A percentile compares a stretch with the other conserved stretches of the same genome.
These are phyloP conservation scores for Beauveria brongniartii DNA, from an alignment of 2,329 filamentous ascomycete species.

Conservation along the genomic window DNA sequence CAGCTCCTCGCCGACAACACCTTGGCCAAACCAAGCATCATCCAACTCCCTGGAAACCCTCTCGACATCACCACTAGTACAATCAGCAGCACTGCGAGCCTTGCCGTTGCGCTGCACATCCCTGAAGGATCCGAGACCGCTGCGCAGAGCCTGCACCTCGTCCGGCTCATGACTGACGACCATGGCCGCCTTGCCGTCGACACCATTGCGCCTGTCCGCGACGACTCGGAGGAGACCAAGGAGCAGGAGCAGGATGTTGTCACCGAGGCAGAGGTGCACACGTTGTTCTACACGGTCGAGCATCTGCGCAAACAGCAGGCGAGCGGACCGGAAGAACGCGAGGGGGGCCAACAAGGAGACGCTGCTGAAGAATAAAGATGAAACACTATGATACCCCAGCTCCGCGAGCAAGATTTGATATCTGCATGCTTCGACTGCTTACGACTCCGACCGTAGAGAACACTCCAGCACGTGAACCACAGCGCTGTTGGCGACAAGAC, in stretches of 20 bases:
- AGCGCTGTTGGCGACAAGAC: background rate
- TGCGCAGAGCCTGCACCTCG: slow-evolving; percentile 23
- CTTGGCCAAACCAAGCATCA: slow-evolving; percentile 37
- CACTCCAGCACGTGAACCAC: background rate
- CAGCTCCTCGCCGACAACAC: slow-evolving; percentile 38
- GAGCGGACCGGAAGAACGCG: slow-evolving; percentile 17
- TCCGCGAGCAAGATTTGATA: too few relatives aligned
- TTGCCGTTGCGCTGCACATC: slow-evolving; percentile 35
- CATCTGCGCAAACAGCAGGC: slow-evolving; percentile 37
- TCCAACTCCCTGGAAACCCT: slow-evolving; percentile 56
- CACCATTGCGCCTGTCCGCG: slow-evolving; percentile 19
- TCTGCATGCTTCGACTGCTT: too few relatives aligned
- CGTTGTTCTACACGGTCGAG: slow-evolving; percentile 38
- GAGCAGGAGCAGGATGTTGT: slow-evolving; percentile 28
- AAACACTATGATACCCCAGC: background rate
- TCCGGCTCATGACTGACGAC: slow-evolving; percentile 24
- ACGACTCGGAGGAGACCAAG: slow-evolving; percentile 18
- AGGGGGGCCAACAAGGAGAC: slow-evolving; percentile 10
- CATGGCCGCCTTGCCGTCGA: slow-evolving; percentile 23
- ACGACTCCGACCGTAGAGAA: background rate
- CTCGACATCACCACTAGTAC: slow-evolving; percentile 41
- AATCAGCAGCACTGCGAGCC: slow-evolving; percentile 17
- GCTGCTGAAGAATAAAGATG: slow-evolving; percentile 10
- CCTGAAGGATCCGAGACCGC: slow-evolving; percentile 16
- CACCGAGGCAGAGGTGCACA: slow-evolving; percentile 29